Conservation (phyloP, 2,329 filamentous ascomycete genomes). For the Alternaria consortialis region DNA sequence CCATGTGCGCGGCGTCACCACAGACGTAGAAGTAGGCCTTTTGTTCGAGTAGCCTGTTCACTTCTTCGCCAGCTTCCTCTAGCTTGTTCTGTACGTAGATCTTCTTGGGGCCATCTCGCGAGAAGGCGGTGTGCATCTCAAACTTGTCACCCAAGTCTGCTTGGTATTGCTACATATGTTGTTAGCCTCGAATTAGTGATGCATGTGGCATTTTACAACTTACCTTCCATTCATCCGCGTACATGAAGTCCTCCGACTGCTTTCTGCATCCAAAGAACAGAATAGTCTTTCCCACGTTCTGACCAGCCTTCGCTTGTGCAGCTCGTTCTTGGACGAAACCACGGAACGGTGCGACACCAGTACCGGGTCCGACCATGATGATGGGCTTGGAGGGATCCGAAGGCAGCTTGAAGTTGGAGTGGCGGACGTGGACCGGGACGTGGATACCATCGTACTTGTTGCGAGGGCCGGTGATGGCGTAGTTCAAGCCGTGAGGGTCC, state of each 20-base stretch:
- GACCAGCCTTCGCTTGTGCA: slow-evolving; percentile 79
- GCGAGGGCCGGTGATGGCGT: slow-evolving; percentile 85
- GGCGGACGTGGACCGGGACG: slow-evolving; percentile 92
- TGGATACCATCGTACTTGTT: slow-evolving; percentile 98
- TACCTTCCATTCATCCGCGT: slow-evolving; percentile 92
- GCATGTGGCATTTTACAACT: slow-evolving; percentile 49
- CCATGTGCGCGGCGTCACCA: slow-evolving; percentile 97
- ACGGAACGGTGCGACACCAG: slow-evolving; percentile 95
- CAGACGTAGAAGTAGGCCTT: slow-evolving; percentile 97
- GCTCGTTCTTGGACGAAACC: slow-evolving; percentile 94
- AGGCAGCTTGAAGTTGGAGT: slow-evolving; percentile 99
- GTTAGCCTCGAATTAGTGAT: slow-evolving; percentile 30
- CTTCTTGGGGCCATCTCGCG: slow-evolving; percentile 85
- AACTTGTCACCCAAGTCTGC: slow-evolving; percentile 86
- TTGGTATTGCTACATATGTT: slow-evolving; percentile 74
- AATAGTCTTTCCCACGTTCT: slow-evolving; percentile 84
- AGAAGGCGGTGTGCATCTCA: slow-evolving; percentile 92
- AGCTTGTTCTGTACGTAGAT: slow-evolving; percentile 97
- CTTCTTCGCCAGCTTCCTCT: slow-evolving; percentile 80
- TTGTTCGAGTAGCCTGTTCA: slow-evolving; percentile 87
- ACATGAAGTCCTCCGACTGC: slow-evolving; percentile 88
- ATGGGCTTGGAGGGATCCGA: slow-evolving; percentile 93
- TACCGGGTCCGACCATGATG: slow-evolving; percentile 96
- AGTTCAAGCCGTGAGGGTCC: slow-evolving; percentile 83
- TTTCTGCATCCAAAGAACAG: slow-evolving; percentile 97